phyloP scores from a whole-genome alignment of 441 rosid genomes.

The Eugenia klotzschiana region DNA sequence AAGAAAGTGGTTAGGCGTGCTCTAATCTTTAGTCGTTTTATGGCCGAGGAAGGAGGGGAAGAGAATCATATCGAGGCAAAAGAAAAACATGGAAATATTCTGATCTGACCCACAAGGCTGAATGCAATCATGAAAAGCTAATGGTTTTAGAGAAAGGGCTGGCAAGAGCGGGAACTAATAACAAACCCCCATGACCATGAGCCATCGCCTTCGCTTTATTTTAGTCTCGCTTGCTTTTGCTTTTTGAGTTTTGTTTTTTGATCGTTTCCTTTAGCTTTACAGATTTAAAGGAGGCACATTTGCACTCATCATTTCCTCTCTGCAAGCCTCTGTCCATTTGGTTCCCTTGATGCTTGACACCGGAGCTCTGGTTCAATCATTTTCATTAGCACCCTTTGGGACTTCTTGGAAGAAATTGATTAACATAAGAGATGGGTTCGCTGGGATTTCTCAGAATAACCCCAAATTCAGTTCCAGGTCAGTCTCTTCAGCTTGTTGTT shows the following conservation, averaged over 20 bases:
- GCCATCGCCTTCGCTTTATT: neutral
- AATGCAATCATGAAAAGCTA: neutral
- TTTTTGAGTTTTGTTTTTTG: neutral
- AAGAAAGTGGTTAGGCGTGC: neutral
- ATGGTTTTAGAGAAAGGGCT: neutral
- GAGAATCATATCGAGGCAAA: neutral
- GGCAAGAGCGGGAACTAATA: neutral
- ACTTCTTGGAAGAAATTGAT: neutral
- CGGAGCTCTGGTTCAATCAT: conserved; percentile 25
- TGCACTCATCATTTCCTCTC: conserved; percentile 15
- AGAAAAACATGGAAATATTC: neutral
- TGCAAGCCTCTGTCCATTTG: conserved; percentile 16
- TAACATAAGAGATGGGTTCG: conserved; percentile 19
- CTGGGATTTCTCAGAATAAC: neutral
- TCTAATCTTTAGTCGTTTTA: neutral
- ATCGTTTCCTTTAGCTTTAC: neutral
- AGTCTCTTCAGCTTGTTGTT: conserved; percentile 5
- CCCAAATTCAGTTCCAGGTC: neutral
- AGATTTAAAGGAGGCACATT: conserved; percentile 6
- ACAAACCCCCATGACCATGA: neutral
- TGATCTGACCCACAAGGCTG: neutral
- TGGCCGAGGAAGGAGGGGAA: neutral
- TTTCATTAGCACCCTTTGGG: conserved; percentile 8
- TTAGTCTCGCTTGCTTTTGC: neutral
- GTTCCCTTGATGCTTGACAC: conserved; percentile 57